Conservation (phyloP, 2,329 filamentous ascomycete genomes). For the Aspergillus sp. region DNA sequence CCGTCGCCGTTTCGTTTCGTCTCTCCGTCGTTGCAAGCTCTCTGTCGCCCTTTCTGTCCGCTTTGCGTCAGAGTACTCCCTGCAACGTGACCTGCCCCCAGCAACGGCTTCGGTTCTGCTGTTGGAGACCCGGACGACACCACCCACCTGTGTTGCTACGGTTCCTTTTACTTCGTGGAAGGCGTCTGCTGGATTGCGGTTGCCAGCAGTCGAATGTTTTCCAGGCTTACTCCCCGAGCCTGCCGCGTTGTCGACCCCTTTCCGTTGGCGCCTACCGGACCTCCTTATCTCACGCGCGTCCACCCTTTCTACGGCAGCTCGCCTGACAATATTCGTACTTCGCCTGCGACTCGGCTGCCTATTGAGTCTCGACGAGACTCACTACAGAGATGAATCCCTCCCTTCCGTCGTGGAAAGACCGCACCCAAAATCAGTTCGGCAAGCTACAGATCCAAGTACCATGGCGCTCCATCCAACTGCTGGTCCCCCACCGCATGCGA, state of each 20-base stretch:
- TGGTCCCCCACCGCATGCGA: constrained; percentile 56
- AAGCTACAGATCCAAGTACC: constrained; percentile 39
- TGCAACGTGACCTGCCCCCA: constrained; percentile 19
- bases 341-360: constrained; percentile 2
- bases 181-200: constrained; percentile 5
- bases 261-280: constrained; percentile 7
- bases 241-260: constrained; percentile 7
- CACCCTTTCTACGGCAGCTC: constrained; percentile 2
- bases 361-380: constrained; percentile 12
- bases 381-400: constrained; percentile 24
- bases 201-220: constrained; percentile 9
- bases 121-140: constrained; percentile 16
- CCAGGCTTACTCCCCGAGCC: constrained; percentile 1
- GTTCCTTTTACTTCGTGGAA: constrained; percentile 4
- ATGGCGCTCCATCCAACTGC: constrained; percentile 41
- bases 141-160: constrained; percentile 1
- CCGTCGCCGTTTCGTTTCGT: constrained; percentile 13
- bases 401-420: constrained; percentile 40
- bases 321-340: not conserved
- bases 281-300: constrained; percentile 1
- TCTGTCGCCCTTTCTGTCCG: constrained; percentile 16
- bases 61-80: constrained; percentile 21
- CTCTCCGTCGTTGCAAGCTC: constrained; percentile 10
- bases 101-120: constrained; percentile 13
- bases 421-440: constrained; percentile 33